Evolutionary conservation across 257 asterid species (phyloP), one percentile per base, ranked within the genome.

Genomic region (Nemophila menziesii): DNA sequence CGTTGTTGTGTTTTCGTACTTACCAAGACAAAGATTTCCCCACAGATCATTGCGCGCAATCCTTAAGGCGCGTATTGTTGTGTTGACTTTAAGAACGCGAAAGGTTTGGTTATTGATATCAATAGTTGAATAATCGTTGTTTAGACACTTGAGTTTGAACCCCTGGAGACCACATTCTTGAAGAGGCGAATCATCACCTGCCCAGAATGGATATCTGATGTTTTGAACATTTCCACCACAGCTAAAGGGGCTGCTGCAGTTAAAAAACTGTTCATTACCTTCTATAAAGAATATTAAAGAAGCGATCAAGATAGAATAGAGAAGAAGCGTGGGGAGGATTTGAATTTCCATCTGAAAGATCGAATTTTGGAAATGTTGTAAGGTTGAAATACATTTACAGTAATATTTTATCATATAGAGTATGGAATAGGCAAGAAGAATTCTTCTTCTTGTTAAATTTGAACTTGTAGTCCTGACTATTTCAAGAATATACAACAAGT

Each of bases 141-240:
- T 45, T 22, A 44, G 16, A 33, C 82, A 79, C 24, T 1, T 22
- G 39, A 75, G 67, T 33, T 62, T 4, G 41, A 72, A 64, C 39
- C 44, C 61, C 14, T 68, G 68, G 49, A 55, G 46, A 34, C 85
- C 85, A 58, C 90, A 75, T 39, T 69, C 71, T 29, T 29, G n/a
- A n/a, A n/a, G 36, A 29, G 36, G 3, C 17, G 67, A 48, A 46
- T 53, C 46, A 9, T 66, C 57, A n/a, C n/a, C n/a, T 52, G 74
- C 81, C 73, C 79, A 69, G 44, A 72, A 69, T 1, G 86, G 86
- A 21, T 61, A 72, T 4, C 27, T 44, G 41, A 73, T 58, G 15
- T 17, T 45, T n/a, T 18, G 53, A 46, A 50, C 44, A 2, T 2
- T 44, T 15, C 9, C 21, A 17, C 63, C 63, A 42, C 69, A 62